Conservation (phyloP, 106 monocot genomes). For the Allium sativum region DNA sequence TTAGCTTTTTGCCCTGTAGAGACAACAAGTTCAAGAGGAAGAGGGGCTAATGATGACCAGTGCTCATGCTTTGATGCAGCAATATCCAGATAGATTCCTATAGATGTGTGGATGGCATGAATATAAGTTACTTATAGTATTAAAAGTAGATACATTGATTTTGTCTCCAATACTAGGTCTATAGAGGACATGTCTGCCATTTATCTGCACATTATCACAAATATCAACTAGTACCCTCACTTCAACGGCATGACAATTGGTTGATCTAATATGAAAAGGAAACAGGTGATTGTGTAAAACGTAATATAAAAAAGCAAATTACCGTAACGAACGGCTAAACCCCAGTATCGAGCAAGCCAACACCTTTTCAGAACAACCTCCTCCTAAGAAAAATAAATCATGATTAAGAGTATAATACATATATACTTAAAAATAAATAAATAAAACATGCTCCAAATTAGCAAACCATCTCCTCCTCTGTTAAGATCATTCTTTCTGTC, state of each 20-base stretch:
- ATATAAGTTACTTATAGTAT: too few relatives aligned
- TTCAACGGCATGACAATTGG: neutral
- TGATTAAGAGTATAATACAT: too few relatives aligned
- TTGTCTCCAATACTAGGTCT: too few relatives aligned
- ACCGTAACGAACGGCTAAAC: conserved; percentile 65
- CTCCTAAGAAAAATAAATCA: conserved; percentile 27
- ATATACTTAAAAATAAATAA: too few relatives aligned
- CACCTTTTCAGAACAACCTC: conserved; percentile 85
- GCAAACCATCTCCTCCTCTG: conserved; percentile 66
- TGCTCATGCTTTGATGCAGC: conserved; percentile 70
- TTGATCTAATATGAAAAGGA: neutral
- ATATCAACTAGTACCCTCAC: neutral
- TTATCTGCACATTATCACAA: neutral
- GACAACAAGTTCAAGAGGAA: conserved; percentile 75
- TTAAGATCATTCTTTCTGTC: conserved; percentile 80
- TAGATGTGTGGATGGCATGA: neutral
- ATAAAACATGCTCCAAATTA: neutral
- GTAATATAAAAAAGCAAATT: conserved; percentile 5
- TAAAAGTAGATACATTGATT: too few relatives aligned
- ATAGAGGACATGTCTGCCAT: too few relatives aligned
- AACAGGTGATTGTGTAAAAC: neutral
- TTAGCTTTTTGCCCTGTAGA: conserved; percentile 92
- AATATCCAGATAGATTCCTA: conserved; percentile 82
- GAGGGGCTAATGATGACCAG: conserved; percentile 96
- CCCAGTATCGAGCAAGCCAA: conserved; percentile 88